These are phyloP conservation scores for Ustilago lituana DNA, from an alignment of 1,284 basidiomycete species.

Conservation along the genomic window DNA sequence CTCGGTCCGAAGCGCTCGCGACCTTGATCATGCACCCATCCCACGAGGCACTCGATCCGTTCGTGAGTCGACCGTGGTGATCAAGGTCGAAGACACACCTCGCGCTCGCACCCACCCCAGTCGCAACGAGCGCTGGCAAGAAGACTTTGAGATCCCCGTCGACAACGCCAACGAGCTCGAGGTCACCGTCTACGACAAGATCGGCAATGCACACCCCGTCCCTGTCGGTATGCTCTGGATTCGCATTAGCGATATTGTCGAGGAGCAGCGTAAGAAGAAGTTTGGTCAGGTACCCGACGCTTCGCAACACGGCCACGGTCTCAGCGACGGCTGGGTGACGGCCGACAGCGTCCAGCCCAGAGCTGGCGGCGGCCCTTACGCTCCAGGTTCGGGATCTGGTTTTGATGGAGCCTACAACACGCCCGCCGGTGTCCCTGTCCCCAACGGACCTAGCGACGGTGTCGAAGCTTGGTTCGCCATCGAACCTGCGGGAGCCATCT, in stretches of 20 bases:
- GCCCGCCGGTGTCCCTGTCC: constrained; percentile 54
- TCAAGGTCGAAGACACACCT: constrained; percentile 96
- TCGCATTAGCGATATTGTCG: constrained; percentile 91
- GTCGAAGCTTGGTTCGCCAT: constrained; percentile 97
- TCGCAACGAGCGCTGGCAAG: constrained; percentile 95
- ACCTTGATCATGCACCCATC: constrained; percentile 91
- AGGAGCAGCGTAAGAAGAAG: constrained; percentile 92
- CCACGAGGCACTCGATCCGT: constrained; percentile 66
- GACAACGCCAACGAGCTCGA: constrained; percentile 99
- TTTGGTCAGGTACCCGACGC: constrained; percentile 73
- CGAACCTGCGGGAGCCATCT: constrained; percentile 93
- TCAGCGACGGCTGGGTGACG: constrained; percentile 64
- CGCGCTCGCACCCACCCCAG: constrained; percentile 90
- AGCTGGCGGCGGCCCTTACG: constrained; percentile 25
- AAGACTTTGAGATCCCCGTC: constrained; percentile 93
- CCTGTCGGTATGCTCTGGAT: constrained; percentile 98
- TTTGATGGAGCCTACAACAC: constrained; percentile 45
- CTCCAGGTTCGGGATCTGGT: constrained; percentile 17
- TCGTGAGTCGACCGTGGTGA: constrained; percentile 85
- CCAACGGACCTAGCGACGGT: constrained; percentile 73
- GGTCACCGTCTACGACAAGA: constrained; percentile 93
- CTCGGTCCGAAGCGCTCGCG: constrained; percentile 86
- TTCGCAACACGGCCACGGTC: constrained; percentile 52
- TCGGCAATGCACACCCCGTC: constrained; percentile 78
- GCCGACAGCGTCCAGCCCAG: constrained; percentile 59